Evolutionary conservation across 1,284 basidiomycete species (phyloP), one percentile per base, ranked within the genome.

Genomic region (Cutaneotrichosporon spelunceum): DNA sequence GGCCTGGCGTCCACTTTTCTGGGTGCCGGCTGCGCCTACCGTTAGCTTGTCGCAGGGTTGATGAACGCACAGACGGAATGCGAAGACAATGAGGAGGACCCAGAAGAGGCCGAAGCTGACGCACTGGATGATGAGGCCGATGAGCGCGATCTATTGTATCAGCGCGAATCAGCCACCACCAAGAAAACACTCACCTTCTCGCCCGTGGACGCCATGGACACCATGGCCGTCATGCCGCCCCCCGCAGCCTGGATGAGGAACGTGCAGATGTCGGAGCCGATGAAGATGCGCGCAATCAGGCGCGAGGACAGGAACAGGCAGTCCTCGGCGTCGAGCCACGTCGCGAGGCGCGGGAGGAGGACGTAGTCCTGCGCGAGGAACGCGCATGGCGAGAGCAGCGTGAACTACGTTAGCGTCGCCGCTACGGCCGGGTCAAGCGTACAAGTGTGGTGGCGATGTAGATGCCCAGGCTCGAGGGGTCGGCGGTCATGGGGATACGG

Each of bases 341-440:
- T 77, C 7, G 86, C 84, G 13, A 89, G 73, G n/a, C 84, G 83
- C 6, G 87, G 86, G 8, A 88, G 81, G 24, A 88, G 78, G 56
- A 88, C 78, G 67, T 89, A 89, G 69, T 86, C 82, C 33, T 85
- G 83, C 7, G 87, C 88, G 65, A 89, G 85, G 78, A 88, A 88
- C 19, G 85, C 86, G 68, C 87, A 89, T 7, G 88, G 87, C 79
- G 84, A 66, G 21, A 74, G 65, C 7, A 75, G 61, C 1, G 57
- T 59, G 27, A 59, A 24, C 53, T 54, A 9, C 1, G 2, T 2
- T 24, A 14, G n/a, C n/a, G n/a, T n/a, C 4, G 67, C 66, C 54
- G 70, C 30, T 9, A 13, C 23, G 3, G 6, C 26, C 23, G 24
- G 10, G 23, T 6, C 44, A 14, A 47, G 19, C 29, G 6, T 27